Conservation (phyloP, 306 rosid species). For the Phaseolus lunatus region DNA sequence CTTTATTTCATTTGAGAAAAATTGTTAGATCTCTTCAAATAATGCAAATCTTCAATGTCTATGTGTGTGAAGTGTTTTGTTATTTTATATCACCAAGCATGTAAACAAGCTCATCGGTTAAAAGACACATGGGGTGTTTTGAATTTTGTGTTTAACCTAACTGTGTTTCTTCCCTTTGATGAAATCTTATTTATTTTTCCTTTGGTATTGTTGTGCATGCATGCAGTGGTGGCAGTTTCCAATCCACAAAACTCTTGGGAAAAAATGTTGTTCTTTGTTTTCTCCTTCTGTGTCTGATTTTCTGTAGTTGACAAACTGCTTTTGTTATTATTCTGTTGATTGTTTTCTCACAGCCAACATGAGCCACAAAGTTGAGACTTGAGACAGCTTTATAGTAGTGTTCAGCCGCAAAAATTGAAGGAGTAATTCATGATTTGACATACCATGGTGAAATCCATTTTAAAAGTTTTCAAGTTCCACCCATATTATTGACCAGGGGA, state of each 20-base stretch:
- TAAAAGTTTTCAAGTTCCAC: too few relatives aligned
- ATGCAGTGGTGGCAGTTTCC: constrained; percentile 29
- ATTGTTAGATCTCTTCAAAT: neutral
- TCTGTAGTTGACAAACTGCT: neutral
- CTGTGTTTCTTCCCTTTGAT: neutral
- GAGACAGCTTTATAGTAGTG: too few relatives aligned
- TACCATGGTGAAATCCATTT: too few relatives aligned
- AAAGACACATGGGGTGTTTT: neutral
- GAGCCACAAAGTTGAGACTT: too few relatives aligned
- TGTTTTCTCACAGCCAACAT: too few relatives aligned
- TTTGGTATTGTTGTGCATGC: constrained; percentile 26
- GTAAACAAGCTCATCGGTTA: neutral
- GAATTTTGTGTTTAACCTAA: neutral
- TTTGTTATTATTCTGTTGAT: neutral
- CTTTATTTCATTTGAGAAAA: neutral
- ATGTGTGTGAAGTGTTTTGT: neutral
- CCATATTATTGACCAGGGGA: too few relatives aligned
- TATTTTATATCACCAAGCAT: neutral
- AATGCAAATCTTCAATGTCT: neutral
- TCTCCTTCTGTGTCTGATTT: neutral
- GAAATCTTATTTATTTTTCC: neutral
- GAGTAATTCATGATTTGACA: too few relatives aligned
- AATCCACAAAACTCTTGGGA: neutral
- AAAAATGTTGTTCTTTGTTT: neutral
- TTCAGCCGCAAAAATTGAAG: too few relatives aligned